Percentiles rank a stretch among this genome's conserved stretches.
Evolutionary conservation across 176 grass and related monocot genomes (phyloP).

Genomic region (Bothriochloa decipiens): DNA sequence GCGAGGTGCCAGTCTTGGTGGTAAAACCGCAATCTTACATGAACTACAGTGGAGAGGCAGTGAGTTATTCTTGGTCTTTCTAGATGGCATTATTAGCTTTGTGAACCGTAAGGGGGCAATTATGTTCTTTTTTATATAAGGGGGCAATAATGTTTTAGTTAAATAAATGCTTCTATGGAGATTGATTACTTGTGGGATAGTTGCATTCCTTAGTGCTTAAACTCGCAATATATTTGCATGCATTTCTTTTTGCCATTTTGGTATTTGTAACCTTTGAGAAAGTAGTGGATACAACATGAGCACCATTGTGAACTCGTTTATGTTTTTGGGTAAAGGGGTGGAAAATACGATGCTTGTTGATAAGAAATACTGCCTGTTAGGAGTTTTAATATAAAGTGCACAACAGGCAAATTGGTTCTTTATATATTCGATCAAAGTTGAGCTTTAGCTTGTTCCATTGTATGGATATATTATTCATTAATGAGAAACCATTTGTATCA

Average conservation of each 20-base stretch:
- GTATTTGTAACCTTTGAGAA: background rate
- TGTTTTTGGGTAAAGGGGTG: background rate
- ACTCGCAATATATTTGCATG: slow-evolving; percentile 6
- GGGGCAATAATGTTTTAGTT: background rate
- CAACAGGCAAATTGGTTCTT: background rate
- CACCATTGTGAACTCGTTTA: background rate
- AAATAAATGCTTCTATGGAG: slow-evolving; percentile 22
- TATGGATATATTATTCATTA: slow-evolving; percentile 14
- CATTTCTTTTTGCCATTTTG: background rate
- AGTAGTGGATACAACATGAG: background rate
- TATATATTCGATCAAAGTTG: slow-evolving; percentile 7
- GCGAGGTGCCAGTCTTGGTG: slow-evolving; percentile 80
- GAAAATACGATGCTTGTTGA: background rate
- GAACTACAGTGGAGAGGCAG: slow-evolving; percentile 90
- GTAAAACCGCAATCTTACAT: slow-evolving; percentile 95
- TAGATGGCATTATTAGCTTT: slow-evolving; percentile 12
- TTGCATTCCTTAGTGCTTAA: slow-evolving; percentile 20
- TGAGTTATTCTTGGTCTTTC: slow-evolving; percentile 49
- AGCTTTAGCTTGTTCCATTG: background rate
- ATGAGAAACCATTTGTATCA: slow-evolving; percentile 14
- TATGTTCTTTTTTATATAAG: background rate
- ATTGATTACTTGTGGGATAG: slow-evolving; percentile 21
- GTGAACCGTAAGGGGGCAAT: background rate
- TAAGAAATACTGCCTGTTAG: slow-evolving; percentile 20
- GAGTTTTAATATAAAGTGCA: background rate